phyloP scores from a whole-genome alignment of 2,329 filamentous ascomycete species.

The Didymella exigua region DNA sequence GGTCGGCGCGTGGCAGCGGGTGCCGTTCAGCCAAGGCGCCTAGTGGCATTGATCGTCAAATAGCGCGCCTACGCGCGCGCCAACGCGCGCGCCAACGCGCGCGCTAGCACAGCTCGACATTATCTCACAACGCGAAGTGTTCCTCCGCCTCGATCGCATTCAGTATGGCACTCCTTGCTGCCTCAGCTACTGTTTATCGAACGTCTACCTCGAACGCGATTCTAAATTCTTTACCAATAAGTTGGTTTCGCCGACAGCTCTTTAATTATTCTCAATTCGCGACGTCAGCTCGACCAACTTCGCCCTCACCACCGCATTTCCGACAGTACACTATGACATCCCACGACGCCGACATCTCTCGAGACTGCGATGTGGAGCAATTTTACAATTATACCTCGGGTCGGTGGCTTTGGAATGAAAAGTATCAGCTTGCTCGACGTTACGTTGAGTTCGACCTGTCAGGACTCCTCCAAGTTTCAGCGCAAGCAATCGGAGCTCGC shows the following conservation, averaged over 20 bases:
- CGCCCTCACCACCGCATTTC: constrained; percentile 12
- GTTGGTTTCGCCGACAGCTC: constrained; percentile 15
- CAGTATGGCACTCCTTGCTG: background rate
- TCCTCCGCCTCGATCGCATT: constrained; percentile 2
- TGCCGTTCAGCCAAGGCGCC: no score
- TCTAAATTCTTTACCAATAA: constrained; percentile 12
- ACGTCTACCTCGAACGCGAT: background rate
- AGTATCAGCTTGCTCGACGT: constrained; percentile 24
- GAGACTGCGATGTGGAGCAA: constrained; percentile 56
- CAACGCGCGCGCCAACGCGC: no score
- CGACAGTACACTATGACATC: constrained; percentile 18
- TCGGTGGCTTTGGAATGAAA: constrained; percentile 27
- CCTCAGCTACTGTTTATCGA: background rate
- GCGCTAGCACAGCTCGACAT: no score
- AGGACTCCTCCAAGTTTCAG: constrained; percentile 21
- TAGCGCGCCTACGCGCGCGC: no score
- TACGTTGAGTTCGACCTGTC: constrained; percentile 21
- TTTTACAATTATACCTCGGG: constrained; percentile 26
- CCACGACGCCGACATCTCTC: constrained; percentile 13
- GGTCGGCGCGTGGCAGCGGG: no score
- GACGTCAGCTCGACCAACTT: constrained; percentile 12
- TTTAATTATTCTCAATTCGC: constrained; percentile 17
- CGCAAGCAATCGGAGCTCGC: constrained; percentile 21
- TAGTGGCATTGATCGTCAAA: no score
- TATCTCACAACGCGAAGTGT: no score